phyloP scores from a whole-genome alignment of 345 rosid genomes.

The Reutealis trisperma region DNA sequence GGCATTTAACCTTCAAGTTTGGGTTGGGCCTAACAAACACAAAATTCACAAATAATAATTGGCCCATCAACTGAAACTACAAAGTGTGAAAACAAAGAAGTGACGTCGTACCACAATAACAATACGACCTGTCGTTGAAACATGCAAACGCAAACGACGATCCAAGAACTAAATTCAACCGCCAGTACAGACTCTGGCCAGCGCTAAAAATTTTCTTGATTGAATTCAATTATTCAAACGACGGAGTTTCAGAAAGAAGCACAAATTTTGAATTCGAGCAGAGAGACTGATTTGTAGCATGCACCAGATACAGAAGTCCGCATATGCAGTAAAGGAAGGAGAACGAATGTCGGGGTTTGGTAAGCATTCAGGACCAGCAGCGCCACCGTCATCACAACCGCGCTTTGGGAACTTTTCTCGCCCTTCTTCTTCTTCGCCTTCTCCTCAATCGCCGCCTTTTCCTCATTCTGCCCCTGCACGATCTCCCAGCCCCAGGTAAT shows the following conservation, averaged over 20 bases:
- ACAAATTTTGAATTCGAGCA: too few species aligned
- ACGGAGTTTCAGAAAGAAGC: neutral
- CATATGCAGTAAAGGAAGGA: constrained; percentile 2
- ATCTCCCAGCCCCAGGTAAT: constrained; percentile 31
- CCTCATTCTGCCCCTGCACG: constrained; percentile 9
- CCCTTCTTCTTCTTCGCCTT: constrained; percentile 28
- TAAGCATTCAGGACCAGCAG: constrained; percentile 47
- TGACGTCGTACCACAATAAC: neutral
- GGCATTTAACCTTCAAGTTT: too few species aligned
- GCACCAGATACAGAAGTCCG: neutral
- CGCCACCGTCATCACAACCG: constrained; percentile 17
- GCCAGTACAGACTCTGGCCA: too few species aligned
- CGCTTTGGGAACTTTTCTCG: constrained; percentile 34
- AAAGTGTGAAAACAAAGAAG: neutral
- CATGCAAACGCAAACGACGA: too few species aligned
- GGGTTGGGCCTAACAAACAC: too few species aligned
- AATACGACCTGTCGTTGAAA: too few species aligned
- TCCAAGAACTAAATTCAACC: too few species aligned
- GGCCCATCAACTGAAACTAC: neutral
- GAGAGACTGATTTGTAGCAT: neutral
- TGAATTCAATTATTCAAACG: neutral
- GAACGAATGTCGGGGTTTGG: constrained; percentile 49
- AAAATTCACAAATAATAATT: too few species aligned
- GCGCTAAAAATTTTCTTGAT: too few species aligned
- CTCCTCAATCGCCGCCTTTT: constrained; percentile 21